Conservation (phyloP, 345 rosid species). For the Bruguiera sexangula region DNA sequence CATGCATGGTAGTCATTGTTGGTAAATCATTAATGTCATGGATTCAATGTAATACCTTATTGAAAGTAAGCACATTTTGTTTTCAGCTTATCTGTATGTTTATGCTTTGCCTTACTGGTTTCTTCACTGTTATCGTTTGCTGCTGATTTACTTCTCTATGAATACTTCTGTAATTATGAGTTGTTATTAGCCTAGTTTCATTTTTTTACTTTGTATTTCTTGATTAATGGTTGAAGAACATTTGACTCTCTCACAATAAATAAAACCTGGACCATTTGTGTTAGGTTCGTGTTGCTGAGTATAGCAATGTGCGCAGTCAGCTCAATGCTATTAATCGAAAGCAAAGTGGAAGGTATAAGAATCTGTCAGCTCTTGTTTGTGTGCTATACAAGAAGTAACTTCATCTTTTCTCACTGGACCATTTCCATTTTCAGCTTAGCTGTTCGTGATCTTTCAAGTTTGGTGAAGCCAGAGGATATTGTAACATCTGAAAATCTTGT, state of each 20-base stretch:
- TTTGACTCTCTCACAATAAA: not conserved
- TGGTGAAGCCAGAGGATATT: slow-evolving; percentile 91
- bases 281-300: slow-evolving; percentile 94
- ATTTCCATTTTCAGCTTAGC: slow-evolving; percentile 73
- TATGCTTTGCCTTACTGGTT: not conserved
- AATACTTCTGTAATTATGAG: not conserved
- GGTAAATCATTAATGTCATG: not conserved
- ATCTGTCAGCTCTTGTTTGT: not conserved
- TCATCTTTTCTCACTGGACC: slow-evolving; percentile 14
- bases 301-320: slow-evolving; percentile 90
- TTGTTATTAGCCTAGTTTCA: not conserved
- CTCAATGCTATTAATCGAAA: slow-evolving; percentile 91
- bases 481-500: slow-evolving; percentile 72
- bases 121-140: not conserved
- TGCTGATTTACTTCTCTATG: not conserved
- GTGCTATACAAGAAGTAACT: too few species aligned
- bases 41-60: not conserved
- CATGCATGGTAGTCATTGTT: not conserved
- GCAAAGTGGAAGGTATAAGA: slow-evolving; percentile 88
- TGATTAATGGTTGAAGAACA: not conserved
- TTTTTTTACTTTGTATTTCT: not conserved
- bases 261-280: slow-evolving; percentile 8
- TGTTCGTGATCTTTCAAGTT: slow-evolving; percentile 92
- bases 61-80: not conserved
- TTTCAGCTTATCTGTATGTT: not conserved